Percentiles rank a stretch among this genome's conserved stretches.
Evolutionary conservation across 2,329 filamentous ascomycete species (phyloP).

Genomic region (Microsporum ferrugineum): DNA sequence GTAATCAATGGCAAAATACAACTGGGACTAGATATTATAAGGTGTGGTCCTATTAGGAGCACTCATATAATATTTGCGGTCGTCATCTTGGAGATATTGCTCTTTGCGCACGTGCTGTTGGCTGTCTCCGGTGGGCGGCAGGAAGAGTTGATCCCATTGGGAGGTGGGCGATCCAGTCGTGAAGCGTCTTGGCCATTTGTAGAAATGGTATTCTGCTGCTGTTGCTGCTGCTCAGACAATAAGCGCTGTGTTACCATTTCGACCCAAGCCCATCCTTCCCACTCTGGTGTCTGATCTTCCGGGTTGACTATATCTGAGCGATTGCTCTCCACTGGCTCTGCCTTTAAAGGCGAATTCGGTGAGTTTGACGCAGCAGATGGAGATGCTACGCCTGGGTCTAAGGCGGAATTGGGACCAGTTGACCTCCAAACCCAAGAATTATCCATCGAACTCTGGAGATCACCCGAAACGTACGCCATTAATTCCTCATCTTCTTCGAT

Average conservation of each 20-base stretch:
- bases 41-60: neutral
- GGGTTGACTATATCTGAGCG: conserved; percentile 31
- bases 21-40: neutral
- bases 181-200: neutral
- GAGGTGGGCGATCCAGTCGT: neutral
- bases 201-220: conserved; percentile 11
- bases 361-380: conserved; percentile 7
- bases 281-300: conserved; percentile 27
- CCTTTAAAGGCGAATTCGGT: conserved; percentile 7
- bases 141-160: neutral
- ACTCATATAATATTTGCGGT: conserved; percentile 36
- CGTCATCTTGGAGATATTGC: conserved; percentile 33
- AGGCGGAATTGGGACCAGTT: conserved; percentile 14
- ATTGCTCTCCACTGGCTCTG: conserved; percentile 41
- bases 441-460: conserved; percentile 69
- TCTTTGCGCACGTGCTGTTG: conserved; percentile 20
- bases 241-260: conserved; percentile 52
- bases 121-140: conserved; percentile 16
- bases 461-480: conserved; percentile 71
- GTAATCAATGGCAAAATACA: neutral
- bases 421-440: conserved; percentile 70
- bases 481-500: conserved; percentile 71
- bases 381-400: neutral
- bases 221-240: conserved; percentile 35
- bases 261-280: conserved; percentile 70